phyloP scores from a whole-genome alignment of 23 red algal species.

The Gracilaria vermiculophylla region DNA sequence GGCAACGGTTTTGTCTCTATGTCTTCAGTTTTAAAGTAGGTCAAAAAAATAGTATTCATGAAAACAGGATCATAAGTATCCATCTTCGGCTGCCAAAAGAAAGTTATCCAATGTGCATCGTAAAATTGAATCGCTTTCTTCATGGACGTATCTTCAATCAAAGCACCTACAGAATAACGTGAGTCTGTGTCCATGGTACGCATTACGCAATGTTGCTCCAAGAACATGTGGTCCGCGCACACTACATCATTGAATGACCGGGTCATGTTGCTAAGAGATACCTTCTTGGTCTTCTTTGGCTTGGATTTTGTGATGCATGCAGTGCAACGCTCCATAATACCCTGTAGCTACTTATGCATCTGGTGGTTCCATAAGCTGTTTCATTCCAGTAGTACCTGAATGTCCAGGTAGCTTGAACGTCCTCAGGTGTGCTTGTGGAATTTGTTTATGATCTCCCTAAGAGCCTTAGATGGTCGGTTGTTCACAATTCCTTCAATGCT shows the following conservation, averaged over 20 bases:
- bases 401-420: neutral
- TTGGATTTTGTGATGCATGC: neutral
- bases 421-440: neutral
- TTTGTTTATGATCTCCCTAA: neutral
- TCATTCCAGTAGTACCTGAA: neutral
- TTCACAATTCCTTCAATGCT: neutral
- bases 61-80: slow-evolving; percentile 1
- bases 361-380: slow-evolving; percentile 13
- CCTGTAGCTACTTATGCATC: neutral
- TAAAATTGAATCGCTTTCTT: neutral
- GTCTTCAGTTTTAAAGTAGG: neutral
- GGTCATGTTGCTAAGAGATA: neutral
- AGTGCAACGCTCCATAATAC: neutral
- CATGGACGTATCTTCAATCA: neutral
- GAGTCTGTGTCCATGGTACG: neutral
- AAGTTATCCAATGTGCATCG: slow-evolving; percentile 2
- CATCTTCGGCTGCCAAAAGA: neutral
- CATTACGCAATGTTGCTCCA: slow-evolving; percentile 6
- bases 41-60: neutral
- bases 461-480: neutral
- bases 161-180: slow-evolving; percentile 10
- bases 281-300: neutral
- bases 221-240: slow-evolving; percentile 19
- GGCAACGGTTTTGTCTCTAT: neutral
- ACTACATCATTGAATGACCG: slow-evolving; percentile 25